Conservation (phyloP, 352 stramenopile species). For the Hyaloperonospora brassicae region DNA sequence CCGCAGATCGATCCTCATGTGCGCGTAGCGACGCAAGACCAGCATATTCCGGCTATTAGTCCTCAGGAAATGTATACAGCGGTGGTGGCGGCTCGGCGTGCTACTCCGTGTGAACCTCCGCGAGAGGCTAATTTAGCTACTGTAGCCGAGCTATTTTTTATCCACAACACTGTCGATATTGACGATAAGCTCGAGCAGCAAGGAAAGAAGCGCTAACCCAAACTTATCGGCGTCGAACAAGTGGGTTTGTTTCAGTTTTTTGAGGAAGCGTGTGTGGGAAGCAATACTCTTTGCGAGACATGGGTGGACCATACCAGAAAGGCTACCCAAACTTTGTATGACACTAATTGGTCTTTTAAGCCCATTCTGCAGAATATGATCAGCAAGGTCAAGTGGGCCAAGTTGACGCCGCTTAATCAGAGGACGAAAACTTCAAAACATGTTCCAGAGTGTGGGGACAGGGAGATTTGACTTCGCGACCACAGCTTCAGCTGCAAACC, state of each 20-base stretch:
- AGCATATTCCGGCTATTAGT: too few species aligned
- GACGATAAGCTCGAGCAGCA: not conserved
- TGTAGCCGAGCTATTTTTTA: not conserved
- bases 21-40: too few species aligned
- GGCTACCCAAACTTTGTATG: not conserved
- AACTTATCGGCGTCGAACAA: slow-evolving; percentile 1
- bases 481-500: too few species aligned
- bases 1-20: too few species aligned
- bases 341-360: slow-evolving; percentile 2
- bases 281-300: too few species aligned
- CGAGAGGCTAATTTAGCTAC: not conserved
- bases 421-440: not conserved
- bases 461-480: too few species aligned
- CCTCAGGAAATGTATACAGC: too few species aligned
- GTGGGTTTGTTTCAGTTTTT: not conserved
- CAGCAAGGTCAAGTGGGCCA: slow-evolving; percentile 2
- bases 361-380: too few species aligned
- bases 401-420: not conserved
- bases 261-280: too few species aligned
- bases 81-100: too few species aligned
- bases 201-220: not conserved
- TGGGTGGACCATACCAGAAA: not conserved
- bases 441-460: too few species aligned
- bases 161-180: not conserved
- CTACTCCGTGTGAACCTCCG: too few species aligned